Percentiles rank a stretch among this genome's conserved stretches.
These are phyloP conservation scores for Fusarium secorum DNA, from an alignment of 2,329 filamentous ascomycete species.

Conservation along the genomic window DNA sequence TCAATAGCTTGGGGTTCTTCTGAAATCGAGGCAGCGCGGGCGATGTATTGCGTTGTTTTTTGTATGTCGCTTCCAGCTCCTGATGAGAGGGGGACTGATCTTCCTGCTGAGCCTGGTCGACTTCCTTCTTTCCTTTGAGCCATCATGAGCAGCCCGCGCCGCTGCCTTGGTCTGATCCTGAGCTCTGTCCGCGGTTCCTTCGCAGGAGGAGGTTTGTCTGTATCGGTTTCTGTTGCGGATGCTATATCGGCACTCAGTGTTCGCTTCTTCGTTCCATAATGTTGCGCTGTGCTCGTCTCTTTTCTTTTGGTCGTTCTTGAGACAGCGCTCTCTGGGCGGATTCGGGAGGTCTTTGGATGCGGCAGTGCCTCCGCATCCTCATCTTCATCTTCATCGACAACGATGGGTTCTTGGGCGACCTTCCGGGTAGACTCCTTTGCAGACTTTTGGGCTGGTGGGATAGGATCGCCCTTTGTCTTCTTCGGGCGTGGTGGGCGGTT, in stretches of 20 bases:
- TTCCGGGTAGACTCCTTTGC: neutral
- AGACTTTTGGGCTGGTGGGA: neutral
- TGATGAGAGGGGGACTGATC: neutral
- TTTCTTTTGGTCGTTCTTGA: neutral
- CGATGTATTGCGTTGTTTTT: neutral
- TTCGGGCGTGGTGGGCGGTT: neutral
- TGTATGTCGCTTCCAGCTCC: neutral
- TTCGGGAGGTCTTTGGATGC: neutral
- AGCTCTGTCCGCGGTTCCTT: conserved; percentile 54
- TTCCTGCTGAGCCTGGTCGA: neutral
- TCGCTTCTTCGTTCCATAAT: conserved; percentile 18
- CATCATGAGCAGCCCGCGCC: conserved; percentile 58
- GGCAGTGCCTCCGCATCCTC: neutral
- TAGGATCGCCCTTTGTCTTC: neutral
- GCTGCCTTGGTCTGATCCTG: conserved; percentile 56
- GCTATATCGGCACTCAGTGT: neutral
- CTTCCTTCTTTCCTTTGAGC: conserved; percentile 45
- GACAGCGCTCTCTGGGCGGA: neutral
- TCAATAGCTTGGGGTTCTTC: neutral
- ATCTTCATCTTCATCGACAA: neutral
- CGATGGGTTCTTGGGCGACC: neutral
- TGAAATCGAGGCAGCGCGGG: neutral
- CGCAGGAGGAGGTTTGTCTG: neutral
- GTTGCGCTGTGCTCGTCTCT: neutral
- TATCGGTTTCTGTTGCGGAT: neutral